phyloP scores from a whole-genome alignment of 805 yeast species.

The Yarrowia sp. region DNA sequence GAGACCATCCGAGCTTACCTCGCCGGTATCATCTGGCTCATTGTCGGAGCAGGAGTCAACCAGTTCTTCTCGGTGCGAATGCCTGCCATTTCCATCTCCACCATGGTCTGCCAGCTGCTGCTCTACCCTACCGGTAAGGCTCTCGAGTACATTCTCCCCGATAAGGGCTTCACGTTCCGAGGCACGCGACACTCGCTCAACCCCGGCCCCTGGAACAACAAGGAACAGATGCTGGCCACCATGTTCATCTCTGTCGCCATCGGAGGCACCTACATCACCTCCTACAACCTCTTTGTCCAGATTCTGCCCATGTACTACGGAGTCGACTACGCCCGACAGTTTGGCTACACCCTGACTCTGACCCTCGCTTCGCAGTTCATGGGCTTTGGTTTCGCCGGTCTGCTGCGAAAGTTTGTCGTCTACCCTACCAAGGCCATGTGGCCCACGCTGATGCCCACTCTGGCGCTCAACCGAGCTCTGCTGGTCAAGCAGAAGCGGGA shows the following conservation, averaged over 20 bases:
- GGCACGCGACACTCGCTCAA: constrained; percentile 57
- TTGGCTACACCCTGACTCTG: constrained; percentile 56
- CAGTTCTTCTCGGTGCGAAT: constrained; percentile 64
- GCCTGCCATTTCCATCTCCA: constrained; percentile 57
- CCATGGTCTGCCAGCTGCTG: constrained; percentile 55
- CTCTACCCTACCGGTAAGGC: constrained; percentile 65
- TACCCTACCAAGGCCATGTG: constrained; percentile 56
- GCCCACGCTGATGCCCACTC: constrained; percentile 64
- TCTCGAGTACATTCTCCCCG: constrained; percentile 55
- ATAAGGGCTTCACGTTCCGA: constrained; percentile 53
- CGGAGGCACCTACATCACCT: constrained; percentile 42
- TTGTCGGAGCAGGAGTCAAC: constrained; percentile 62
- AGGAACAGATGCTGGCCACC: constrained; percentile 71
- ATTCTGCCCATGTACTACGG: constrained; percentile 48
- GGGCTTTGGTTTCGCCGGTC: constrained; percentile 63
- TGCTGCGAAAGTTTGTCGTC: constrained; percentile 59
- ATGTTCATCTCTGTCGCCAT: constrained; percentile 51
- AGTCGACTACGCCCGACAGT: constrained; percentile 49
- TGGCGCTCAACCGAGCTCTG: constrained; percentile 60
- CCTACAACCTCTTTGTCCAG: constrained; percentile 44
- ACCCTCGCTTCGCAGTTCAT: constrained; percentile 59
- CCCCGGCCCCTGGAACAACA: constrained; percentile 68
- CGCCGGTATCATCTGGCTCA: constrained; percentile 53
- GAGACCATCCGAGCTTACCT: constrained; percentile 60
- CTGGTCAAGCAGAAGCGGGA: constrained; percentile 41